Percentiles rank a stretch among this genome's conserved stretches.
These are phyloP conservation scores for Zygotorulaspora sp. DNA, from an alignment of 805 yeast genomes.

Conservation along the genomic window DNA sequence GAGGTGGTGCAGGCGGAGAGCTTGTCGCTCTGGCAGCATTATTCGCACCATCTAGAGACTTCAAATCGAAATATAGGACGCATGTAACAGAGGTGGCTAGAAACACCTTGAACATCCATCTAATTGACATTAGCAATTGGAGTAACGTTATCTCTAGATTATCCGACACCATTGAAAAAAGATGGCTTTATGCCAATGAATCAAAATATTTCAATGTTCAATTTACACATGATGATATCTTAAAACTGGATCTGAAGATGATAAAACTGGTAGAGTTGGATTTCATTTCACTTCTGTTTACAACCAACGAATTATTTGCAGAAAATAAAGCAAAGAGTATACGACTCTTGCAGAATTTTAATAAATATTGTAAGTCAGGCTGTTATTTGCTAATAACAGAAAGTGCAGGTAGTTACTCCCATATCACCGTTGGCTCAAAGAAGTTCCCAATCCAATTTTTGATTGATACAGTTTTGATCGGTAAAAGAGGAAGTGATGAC, in stretches of 20 bases:
- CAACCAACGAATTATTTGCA: conserved; percentile 80
- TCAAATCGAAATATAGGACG: conserved; percentile 16
- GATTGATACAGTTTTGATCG: conserved; percentile 65
- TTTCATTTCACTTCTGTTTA: conserved; percentile 70
- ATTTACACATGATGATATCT: conserved; percentile 38
- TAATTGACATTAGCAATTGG: conserved; percentile 84
- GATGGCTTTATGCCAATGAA: conserved; percentile 49
- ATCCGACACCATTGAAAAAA: conserved; percentile 40
- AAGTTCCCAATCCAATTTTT: conserved; percentile 79
- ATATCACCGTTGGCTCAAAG: conserved; percentile 69
- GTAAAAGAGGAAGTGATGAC: conserved; percentile 42
- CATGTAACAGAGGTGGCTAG: conserved; percentile 2
- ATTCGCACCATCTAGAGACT: conserved; percentile 39
- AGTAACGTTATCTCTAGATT: conserved; percentile 45
- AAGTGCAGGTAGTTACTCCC: conserved; percentile 87
- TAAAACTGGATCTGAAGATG: conserved; percentile 28
- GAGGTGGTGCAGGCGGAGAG: conserved; percentile 92
- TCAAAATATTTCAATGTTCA: conserved; percentile 32
- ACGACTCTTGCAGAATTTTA: conserved; percentile 51
- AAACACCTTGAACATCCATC: conserved; percentile 42
- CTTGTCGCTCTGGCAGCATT: conserved; percentile 58
- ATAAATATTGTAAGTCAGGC: conserved; percentile 49
- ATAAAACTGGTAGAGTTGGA: conserved; percentile 35
- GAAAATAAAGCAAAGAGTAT: conserved; percentile 61
- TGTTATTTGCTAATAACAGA: conserved; percentile 66